A percentile compares a stretch with the other conserved stretches of the same genome.
Conservation (phyloP, 805 yeast genomes). For the Barnettozyma pratensis region DNA sequence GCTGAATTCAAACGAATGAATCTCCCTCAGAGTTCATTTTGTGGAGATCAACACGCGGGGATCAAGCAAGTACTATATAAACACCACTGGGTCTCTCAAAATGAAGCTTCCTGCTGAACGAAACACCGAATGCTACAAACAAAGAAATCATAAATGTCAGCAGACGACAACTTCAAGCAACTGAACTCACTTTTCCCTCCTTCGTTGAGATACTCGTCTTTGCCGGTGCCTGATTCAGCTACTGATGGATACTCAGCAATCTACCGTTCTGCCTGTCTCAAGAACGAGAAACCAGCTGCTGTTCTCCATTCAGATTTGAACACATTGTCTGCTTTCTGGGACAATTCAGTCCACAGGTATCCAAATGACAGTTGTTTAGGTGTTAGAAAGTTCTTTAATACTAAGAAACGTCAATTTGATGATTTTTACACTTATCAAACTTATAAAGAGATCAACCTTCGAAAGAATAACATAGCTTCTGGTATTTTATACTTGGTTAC, state of each 20-base stretch:
- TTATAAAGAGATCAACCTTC: slow-evolving; percentile 28
- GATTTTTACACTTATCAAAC: slow-evolving; percentile 22
- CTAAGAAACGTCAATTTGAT: slow-evolving; percentile 17
- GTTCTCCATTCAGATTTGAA: slow-evolving; percentile 33
- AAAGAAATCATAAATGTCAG: background rate
- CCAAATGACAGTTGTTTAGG: slow-evolving; percentile 36
- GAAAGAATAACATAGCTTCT: slow-evolving; percentile 33
- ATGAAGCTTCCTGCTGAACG: too few species aligned
- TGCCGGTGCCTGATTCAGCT: slow-evolving; percentile 6
- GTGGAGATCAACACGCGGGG: too few species aligned
- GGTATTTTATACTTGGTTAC: slow-evolving; percentile 31
- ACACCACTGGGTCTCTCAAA: too few species aligned
- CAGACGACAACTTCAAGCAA: slow-evolving; percentile 2
- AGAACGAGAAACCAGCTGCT: slow-evolving; percentile 14
- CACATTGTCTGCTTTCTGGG: slow-evolving; percentile 36
- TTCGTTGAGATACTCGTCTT: background rate
- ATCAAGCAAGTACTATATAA: too few species aligned
- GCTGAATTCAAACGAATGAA: too few species aligned
- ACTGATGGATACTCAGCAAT: slow-evolving; percentile 7
- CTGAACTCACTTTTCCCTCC: background rate
- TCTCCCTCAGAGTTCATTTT: too few species aligned
- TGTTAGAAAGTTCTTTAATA: slow-evolving; percentile 20
- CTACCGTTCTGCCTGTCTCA: slow-evolving; percentile 7
- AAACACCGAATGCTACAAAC: too few species aligned
- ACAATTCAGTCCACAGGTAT: slow-evolving; percentile 26